A percentile compares a stretch with the other conserved stretches of the same genome.
Conservation (phyloP, 208 protist genomes). For the Leishmania aethiopica region DNA sequence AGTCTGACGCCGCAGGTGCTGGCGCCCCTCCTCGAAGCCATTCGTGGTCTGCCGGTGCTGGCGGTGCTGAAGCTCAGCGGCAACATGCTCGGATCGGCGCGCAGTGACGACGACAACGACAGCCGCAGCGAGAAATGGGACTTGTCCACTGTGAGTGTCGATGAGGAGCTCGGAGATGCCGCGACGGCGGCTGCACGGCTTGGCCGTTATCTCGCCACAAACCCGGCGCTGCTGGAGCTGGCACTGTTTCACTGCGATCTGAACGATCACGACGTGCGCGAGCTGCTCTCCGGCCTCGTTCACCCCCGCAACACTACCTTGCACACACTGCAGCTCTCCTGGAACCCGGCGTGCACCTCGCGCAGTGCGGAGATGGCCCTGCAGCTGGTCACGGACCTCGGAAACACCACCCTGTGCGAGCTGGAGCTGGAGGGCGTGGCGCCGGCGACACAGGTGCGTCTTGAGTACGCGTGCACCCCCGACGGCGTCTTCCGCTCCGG, state of each 20-base stretch:
- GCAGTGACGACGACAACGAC: background rate
- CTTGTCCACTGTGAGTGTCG: background rate
- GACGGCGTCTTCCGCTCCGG: slow-evolving; percentile 34
- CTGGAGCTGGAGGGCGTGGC: slow-evolving; percentile 23
- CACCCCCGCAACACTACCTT: background rate
- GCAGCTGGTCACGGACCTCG: slow-evolving; percentile 13
- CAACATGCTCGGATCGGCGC: slow-evolving; percentile 45
- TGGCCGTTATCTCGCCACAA: slow-evolving; percentile 39
- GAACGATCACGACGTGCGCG: slow-evolving; percentile 53
- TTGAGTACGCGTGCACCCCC: slow-evolving; percentile 34
- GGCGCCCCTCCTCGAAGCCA: slow-evolving; percentile 30
- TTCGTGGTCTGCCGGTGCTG: slow-evolving; percentile 30
- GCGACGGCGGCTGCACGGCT: slow-evolving; percentile 12
- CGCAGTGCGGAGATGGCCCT: slow-evolving; percentile 20
- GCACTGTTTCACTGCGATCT: slow-evolving; percentile 68
- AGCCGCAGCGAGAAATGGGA: slow-evolving; percentile 3
- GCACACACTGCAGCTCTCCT: slow-evolving; percentile 16
- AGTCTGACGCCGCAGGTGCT: slow-evolving; percentile 32
- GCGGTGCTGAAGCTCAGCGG: slow-evolving; percentile 55
- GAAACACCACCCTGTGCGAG: slow-evolving; percentile 18
- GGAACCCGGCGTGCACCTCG: slow-evolving; percentile 30
- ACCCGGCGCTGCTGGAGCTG: slow-evolving; percentile 52
- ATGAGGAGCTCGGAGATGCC: background rate
- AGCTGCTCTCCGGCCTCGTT: slow-evolving; percentile 42
- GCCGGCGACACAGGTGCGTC: slow-evolving; percentile 20